These are phyloP conservation scores for Castanospermum australe DNA, from an alignment of 306 rosid genomes.

Conservation along the genomic window DNA sequence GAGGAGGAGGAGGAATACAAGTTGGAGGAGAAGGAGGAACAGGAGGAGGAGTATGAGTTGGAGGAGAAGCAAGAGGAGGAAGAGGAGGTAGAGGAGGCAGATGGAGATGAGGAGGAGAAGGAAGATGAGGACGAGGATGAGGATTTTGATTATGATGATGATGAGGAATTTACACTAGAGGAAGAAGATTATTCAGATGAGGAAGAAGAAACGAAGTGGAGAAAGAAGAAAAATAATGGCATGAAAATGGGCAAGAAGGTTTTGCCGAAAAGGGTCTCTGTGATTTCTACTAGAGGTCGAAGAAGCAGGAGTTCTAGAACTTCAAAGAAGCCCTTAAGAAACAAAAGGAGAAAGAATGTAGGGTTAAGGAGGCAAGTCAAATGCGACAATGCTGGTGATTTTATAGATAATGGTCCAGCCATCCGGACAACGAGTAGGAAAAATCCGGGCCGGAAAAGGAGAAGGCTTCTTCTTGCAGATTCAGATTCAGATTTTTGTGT, in stretches of 20 bases:
- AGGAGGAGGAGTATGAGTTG: constrained; percentile 20
- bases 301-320: constrained; percentile 51
- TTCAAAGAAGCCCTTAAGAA: constrained; percentile 62
- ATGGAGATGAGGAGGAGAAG: constrained; percentile 30
- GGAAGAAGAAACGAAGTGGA: constrained; percentile 49
- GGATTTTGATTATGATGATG: constrained; percentile 37
- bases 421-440: constrained; percentile 36
- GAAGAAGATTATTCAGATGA: constrained; percentile 75
- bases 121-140: constrained; percentile 52
- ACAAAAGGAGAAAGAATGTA: constrained; percentile 52
- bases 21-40: neutral
- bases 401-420: constrained; percentile 37
- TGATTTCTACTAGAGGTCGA: constrained; percentile 33
- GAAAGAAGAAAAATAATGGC: constrained; percentile 50
- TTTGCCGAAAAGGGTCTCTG: constrained; percentile 42
- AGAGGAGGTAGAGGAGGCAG: constrained; percentile 31
- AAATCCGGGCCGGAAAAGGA: constrained; percentile 38
- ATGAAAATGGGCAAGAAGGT: constrained; percentile 45
- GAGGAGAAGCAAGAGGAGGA: constrained; percentile 17
- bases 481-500: constrained; percentile 54
- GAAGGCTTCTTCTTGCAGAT: constrained; percentile 28
- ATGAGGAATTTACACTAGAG: constrained; percentile 74
- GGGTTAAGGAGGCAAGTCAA: constrained; percentile 39
- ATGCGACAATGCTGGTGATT: constrained; percentile 45
- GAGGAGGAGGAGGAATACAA: no score